Evolutionary conservation across 805 yeast species (phyloP).

Genomic region (Wickerhamiella azyma): DNA sequence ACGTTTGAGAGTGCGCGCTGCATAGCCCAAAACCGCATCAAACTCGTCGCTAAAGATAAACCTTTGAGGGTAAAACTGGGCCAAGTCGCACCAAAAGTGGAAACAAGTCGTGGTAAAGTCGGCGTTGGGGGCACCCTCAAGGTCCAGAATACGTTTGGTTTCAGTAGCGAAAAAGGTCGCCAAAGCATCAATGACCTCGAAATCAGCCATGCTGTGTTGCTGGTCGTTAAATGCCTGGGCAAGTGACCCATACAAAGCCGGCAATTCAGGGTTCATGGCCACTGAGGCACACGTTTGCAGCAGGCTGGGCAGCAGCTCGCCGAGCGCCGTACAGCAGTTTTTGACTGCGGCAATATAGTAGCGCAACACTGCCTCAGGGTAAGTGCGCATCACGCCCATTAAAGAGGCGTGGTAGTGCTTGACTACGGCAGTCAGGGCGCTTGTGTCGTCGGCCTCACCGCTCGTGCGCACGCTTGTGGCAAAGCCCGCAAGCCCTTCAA

Average conservation of each 20-base stretch:
- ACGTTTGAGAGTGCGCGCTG: conserved; percentile 30
- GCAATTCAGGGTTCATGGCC: conserved; percentile 10
- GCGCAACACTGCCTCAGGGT: conserved; percentile 2
- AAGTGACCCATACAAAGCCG: conserved; percentile 13
- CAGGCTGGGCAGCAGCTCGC: conserved; percentile 6
- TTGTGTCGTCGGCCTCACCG: conserved; percentile 35
- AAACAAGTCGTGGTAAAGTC: conserved; percentile 11
- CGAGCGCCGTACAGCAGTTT: conserved; percentile 12
- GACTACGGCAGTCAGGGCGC: conserved; percentile 23
- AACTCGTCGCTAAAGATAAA: conserved; percentile 12
- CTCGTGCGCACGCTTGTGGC: conserved; percentile 53
- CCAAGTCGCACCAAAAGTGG: conserved; percentile 16
- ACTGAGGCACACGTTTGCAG: conserved; percentile 4
- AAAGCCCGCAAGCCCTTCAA: conserved; percentile 35
- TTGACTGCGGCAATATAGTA: conserved; percentile 14
- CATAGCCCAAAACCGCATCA: not conserved
- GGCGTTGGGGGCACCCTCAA: not conserved
- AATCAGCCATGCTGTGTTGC: conserved; percentile 30
- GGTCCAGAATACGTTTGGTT: conserved; percentile 11
- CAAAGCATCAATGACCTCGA: conserved; percentile 22
- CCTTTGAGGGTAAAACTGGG: conserved; percentile 10
- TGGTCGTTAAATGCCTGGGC: conserved; percentile 14
- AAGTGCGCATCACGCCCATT: conserved; percentile 1
- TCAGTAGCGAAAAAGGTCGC: conserved; percentile 9
- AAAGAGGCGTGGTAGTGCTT: conserved; percentile 11